Evolutionary conservation across 495 filamentous ascomycete species (phyloP), one percentile per base, ranked within the genome.

Genomic region (Talaromyces thailandensis): DNA sequence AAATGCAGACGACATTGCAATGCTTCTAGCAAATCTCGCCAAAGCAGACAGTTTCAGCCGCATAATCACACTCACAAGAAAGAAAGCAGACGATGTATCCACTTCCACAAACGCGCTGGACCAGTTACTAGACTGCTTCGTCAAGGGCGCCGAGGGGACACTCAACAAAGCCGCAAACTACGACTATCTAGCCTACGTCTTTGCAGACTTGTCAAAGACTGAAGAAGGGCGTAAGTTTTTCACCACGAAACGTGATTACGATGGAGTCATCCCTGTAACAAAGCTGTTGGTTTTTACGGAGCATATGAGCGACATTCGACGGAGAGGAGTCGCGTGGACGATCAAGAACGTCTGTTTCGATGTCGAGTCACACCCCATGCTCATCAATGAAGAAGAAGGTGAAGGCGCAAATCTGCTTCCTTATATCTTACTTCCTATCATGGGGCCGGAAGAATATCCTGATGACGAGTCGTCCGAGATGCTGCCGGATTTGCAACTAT

Each of bases 211-310:
- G 2, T 89, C 93, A 7, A 94, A 96, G 69, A 79, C 86, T 64
- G 76, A 82, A 21, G 79, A 88, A 68, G 84, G 91, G 4, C 85
- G 90, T n/a, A 68, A 82, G 24, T 92, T 95, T 75, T 90, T 97
- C 65, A 79, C 88, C 6, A 80, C 76, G 3, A 82, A 79, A 57
- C 90, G 92, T 67, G 79, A 82, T 7, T 92, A 95, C 70, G 91
- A 95, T 70, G 75, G 69, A 2, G 82, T 92, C n/a, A 81, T 96
- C 7, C 91, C 93, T 1, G 78, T 93, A 60, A 89, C 88, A 53
- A 97, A 97, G 76, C 77, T 96, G 55, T 87, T 86, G 37, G 91
- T 97, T 43, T 96, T 98, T 73, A 96, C 93, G 3, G 91, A 94
- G 73, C 91, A 96, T 72, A 78, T 83, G 64, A 89, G 89, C 23